phyloP scores from a whole-genome alignment of 2,329 filamentous ascomycete species.

The Sclerotinia minor region DNA sequence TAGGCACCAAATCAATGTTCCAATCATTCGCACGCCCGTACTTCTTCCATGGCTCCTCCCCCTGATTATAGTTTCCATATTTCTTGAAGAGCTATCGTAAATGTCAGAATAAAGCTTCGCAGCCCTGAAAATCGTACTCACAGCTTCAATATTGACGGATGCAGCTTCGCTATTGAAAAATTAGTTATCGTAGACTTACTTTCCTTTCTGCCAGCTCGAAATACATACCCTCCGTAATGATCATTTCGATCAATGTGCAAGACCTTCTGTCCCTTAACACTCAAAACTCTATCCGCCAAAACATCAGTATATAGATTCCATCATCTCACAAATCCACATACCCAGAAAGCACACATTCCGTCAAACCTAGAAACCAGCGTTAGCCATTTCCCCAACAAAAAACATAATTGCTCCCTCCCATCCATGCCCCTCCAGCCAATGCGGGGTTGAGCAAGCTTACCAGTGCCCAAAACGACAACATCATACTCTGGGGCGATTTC shows the following conservation, averaged over 20 bases:
- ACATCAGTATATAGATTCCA: conserved; percentile 1
- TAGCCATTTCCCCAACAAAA: conserved; percentile 3
- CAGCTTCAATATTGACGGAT: conserved; percentile 93
- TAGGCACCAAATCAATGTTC: conserved; percentile 98
- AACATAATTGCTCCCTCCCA: conserved; percentile 12
- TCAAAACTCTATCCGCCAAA: conserved; percentile 67
- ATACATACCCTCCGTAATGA: conserved; percentile 85
- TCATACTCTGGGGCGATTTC: conserved; percentile 99
- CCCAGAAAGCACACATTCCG: conserved; percentile 98
- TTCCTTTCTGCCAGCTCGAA: conserved; percentile 20
- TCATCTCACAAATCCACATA: conserved; percentile 48
- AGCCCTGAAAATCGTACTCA: conserved; percentile 47
- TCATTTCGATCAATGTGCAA: conserved; percentile 98
- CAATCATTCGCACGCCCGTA: conserved; percentile 96
- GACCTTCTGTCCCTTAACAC: conserved; percentile 98
- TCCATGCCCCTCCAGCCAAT: conserved; percentile 38
- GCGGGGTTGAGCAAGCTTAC: conserved; percentile 56
- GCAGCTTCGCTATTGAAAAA: conserved; percentile 72
- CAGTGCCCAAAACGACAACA: conserved; percentile 96
- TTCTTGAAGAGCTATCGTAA: conserved; percentile 83
- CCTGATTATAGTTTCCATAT: conserved; percentile 77
- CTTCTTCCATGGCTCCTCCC: conserved; percentile 95
- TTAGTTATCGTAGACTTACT: conserved; percentile 37
- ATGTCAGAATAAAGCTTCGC: conserved; percentile 41
- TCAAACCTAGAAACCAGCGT: conserved; percentile 66